These are phyloP conservation scores for Solidago caesia DNA, from an alignment of 129 eudicot genomes.

Conservation along the genomic window DNA sequence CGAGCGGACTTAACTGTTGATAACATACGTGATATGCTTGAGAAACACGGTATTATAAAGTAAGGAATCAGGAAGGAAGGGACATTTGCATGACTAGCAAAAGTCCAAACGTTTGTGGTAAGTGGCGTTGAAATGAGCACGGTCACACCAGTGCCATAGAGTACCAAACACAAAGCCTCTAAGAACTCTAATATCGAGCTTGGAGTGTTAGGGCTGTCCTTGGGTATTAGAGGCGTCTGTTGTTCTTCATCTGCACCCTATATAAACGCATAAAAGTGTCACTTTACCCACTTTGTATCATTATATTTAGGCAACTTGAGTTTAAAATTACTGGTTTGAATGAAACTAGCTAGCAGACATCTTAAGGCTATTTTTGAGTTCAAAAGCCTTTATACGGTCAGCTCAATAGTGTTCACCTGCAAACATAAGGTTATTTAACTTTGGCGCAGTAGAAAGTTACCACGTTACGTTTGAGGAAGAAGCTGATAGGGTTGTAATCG, in stretches of 20 bases:
- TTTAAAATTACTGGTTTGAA: background rate
- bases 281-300: background rate
- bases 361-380: too few species aligned
- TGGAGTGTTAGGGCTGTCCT: background rate
- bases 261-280: slow-evolving; percentile 1
- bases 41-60: slow-evolving; percentile 47
- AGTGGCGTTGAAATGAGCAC: slow-evolving; percentile 39
- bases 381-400: too few species aligned
- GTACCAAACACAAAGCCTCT: slow-evolving; percentile 33
- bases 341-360: too few species aligned
- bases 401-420: background rate
- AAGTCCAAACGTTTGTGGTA: slow-evolving; percentile 29
- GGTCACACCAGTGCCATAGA: slow-evolving; percentile 35
- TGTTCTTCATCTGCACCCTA: slow-evolving; percentile 31
- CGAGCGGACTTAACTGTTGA: slow-evolving; percentile 40
- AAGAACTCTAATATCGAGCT: slow-evolving; percentile 33
- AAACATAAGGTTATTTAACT: slow-evolving; percentile 7
- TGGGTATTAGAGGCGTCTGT: slow-evolving; percentile 36
- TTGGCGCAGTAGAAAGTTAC: slow-evolving; percentile 27
- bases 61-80: slow-evolving; percentile 54
- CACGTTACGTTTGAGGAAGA: slow-evolving; percentile 18
- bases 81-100: slow-evolving; percentile 42
- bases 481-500: slow-evolving; percentile 26
- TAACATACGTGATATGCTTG: slow-evolving; percentile 36
- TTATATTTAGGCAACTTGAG: slow-evolving; percentile 8